A percentile compares a stretch with the other conserved stretches of the same genome.
phyloP scores from a whole-genome alignment of 1,284 basidiomycete species.

The Irpex rosettiformis region DNA sequence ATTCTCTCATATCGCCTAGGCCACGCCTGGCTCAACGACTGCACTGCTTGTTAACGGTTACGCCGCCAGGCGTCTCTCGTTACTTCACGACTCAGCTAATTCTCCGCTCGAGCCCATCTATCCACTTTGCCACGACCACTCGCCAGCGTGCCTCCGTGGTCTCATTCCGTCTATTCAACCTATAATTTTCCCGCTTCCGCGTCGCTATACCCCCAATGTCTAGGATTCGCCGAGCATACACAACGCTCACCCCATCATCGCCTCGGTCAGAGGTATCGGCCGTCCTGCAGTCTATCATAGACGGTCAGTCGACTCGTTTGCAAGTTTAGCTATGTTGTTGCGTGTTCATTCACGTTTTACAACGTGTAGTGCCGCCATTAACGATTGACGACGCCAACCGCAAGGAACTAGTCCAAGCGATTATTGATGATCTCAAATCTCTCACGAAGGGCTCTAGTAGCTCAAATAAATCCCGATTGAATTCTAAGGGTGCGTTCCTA shows the following conservation, averaged over 20 bases:
- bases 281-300: constrained; percentile 47
- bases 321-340: neutral
- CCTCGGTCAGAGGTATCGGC: constrained; percentile 39
- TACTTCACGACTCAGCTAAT: constrained; percentile 5
- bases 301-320: constrained; percentile 32
- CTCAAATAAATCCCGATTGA: constrained; percentile 41
- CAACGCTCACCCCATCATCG: constrained; percentile 42
- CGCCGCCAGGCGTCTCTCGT: neutral
- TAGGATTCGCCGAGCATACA: constrained; percentile 37
- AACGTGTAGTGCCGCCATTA: constrained; percentile 28
- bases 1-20: neutral
- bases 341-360: neutral
- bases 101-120: neutral
- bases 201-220: constrained; percentile 23
- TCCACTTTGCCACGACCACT: neutral
- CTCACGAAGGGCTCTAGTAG: constrained; percentile 38
- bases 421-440: constrained; percentile 48
- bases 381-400: constrained; percentile 42
- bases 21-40: neutral
- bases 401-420: constrained; percentile 46
- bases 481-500: constrained; percentile 44
- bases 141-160: neutral
- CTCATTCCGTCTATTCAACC: neutral
- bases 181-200: neutral
- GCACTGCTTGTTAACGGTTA: neutral